Conservation (phyloP, 495 filamentous ascomycete genomes). For the Annulohypoxylon nitens region DNA sequence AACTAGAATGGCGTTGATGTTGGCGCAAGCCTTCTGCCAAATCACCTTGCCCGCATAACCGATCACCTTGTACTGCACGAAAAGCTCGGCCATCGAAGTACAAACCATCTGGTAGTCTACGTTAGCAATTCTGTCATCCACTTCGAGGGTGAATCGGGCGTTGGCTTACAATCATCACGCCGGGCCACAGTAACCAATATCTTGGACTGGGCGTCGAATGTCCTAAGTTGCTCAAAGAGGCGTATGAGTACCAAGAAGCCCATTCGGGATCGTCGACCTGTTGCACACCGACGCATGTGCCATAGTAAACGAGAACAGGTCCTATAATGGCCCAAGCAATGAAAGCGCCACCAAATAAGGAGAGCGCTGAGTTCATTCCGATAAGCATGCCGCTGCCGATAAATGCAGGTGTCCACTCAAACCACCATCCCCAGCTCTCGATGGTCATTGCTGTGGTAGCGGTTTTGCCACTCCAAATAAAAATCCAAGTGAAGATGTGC, state of each 20-base stretch:
- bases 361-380: slow-evolving; percentile 73
- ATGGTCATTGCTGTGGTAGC: slow-evolving; percentile 67
- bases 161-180: slow-evolving; percentile 63
- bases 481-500: slow-evolving; percentile 75
- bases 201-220: slow-evolving; percentile 67
- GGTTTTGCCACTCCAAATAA: slow-evolving; percentile 60
- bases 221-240: slow-evolving; percentile 62
- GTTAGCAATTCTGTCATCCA: too few relatives aligned
- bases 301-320: slow-evolving; percentile 69
- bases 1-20: slow-evolving; percentile 56
- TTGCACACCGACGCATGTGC: slow-evolving; percentile 63
- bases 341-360: slow-evolving; percentile 70
- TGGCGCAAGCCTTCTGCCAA: slow-evolving; percentile 60
- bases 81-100: slow-evolving; percentile 70
- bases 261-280: slow-evolving; percentile 61
- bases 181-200: slow-evolving; percentile 77
- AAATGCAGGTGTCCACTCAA: slow-evolving; percentile 75
- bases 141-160: too few relatives aligned
- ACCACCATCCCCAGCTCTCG: slow-evolving; percentile 75
- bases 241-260: slow-evolving; percentile 63
- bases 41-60: slow-evolving; percentile 64
- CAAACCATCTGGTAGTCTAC: slow-evolving; percentile 63
- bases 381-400: slow-evolving; percentile 76
- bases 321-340: slow-evolving; percentile 76
- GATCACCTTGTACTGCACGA: slow-evolving; percentile 72